Conservation (phyloP, 75 land plant species). For the Pinus taeda region DNA sequence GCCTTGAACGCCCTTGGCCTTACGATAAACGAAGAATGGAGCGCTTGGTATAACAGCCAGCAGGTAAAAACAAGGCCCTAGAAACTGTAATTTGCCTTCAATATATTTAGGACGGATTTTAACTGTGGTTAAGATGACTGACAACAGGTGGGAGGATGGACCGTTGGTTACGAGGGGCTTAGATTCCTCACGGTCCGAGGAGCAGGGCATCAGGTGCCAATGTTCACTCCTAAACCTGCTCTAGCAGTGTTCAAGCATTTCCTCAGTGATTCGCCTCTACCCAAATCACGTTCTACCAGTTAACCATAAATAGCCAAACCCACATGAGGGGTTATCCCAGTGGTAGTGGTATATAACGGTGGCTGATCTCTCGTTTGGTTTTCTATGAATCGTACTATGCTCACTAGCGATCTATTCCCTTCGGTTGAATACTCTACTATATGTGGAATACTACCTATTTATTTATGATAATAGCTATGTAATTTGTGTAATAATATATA, state of each 20-base stretch:
- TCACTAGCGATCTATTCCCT: no score
- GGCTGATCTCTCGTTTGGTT: no score
- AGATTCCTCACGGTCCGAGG: slow-evolving; percentile 73
- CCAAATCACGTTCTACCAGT: slow-evolving; percentile 3
- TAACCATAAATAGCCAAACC: background rate
- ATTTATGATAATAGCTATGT: no score
- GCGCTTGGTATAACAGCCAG: slow-evolving; percentile 44
- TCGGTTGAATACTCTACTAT: no score
- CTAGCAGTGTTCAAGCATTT: slow-evolving; percentile 21
- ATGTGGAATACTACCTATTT: no score
- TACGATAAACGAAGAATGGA: slow-evolving; percentile 39
- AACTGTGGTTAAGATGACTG: no score
- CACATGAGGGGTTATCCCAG: background rate
- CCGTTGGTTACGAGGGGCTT: slow-evolving; percentile 51
- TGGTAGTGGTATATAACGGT: no score
- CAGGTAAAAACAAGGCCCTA: slow-evolving; percentile 29
- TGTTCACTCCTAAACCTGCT: slow-evolving; percentile 22
- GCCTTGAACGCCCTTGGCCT: slow-evolving; percentile 40
- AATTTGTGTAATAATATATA: no score
- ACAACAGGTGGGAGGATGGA: slow-evolving; percentile 57
- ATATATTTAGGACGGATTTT: no score
- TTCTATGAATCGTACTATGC: no score
- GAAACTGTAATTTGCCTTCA: no score
- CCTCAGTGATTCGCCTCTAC: slow-evolving; percentile 1
- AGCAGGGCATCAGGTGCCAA: slow-evolving; percentile 81